These are phyloP conservation scores for Pichia norvegensis DNA, from an alignment of 1,139 yeast genomes.

Conservation along the genomic window DNA sequence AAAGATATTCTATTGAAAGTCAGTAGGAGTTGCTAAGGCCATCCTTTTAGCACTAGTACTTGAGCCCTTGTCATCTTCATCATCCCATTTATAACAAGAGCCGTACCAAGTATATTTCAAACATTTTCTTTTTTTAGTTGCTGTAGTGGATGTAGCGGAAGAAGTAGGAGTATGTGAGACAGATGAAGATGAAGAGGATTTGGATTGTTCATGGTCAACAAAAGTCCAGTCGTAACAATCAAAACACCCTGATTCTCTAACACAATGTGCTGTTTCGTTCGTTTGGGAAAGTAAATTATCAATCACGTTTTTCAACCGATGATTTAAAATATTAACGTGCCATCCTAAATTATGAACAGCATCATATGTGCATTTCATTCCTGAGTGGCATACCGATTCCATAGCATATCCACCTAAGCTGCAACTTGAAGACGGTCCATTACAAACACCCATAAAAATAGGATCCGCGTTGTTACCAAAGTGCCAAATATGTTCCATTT, in stretches of 20 bases:
- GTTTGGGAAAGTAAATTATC: constrained; percentile 69
- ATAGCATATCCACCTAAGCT: constrained; percentile 92
- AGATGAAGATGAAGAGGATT: constrained; percentile 10
- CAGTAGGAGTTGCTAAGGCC: not conserved
- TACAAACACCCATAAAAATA: constrained; percentile 92
- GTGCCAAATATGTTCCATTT: constrained; percentile 85
- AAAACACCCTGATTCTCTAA: constrained; percentile 66
- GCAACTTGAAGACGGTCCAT: constrained; percentile 88
- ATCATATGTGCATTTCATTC: constrained; percentile 81
- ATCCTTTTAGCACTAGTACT: not conserved
- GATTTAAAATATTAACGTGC: constrained; percentile 83
- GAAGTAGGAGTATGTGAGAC: constrained; percentile 12
- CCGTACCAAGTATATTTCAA: constrained; percentile 32
- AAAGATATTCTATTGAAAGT: not conserved
- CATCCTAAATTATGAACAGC: constrained; percentile 86
- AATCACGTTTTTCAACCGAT: constrained; percentile 84
- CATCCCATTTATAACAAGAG: constrained; percentile 29
- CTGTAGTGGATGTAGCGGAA: constrained; percentile 15
- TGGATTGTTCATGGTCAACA: constrained; percentile 38
- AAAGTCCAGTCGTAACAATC: constrained; percentile 93
- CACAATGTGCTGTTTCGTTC: constrained; percentile 72
- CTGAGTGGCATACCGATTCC: constrained; percentile 96
- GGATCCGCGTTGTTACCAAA: constrained; percentile 98
- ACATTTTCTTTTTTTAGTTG: constrained; percentile 22
- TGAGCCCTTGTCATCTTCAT: constrained; percentile 11